Evolutionary conservation across 495 filamentous ascomycete species (phyloP).

Genomic region (Lophium mytilinum): DNA sequence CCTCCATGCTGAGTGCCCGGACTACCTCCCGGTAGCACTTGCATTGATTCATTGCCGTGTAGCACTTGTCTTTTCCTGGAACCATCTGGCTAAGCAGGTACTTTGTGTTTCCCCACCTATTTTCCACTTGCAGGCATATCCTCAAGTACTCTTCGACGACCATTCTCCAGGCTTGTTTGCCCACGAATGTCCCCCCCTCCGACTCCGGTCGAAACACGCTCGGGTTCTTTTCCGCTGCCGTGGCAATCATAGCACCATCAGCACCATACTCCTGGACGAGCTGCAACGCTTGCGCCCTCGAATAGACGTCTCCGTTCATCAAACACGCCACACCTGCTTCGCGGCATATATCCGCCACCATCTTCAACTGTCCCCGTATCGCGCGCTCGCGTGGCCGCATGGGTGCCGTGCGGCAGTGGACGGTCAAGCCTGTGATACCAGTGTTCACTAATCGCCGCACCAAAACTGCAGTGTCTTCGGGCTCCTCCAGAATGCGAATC

Average conservation of each 20-base stretch:
- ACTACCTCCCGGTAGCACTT: slow-evolving; percentile 61
- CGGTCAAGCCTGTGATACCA: slow-evolving; percentile 83
- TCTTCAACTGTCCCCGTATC: slow-evolving; percentile 73
- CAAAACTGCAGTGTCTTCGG: slow-evolving; percentile 60
- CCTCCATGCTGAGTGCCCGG: slow-evolving; percentile 49
- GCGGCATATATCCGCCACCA: slow-evolving; percentile 68
- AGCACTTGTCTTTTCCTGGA: slow-evolving; percentile 62
- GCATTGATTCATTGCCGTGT: slow-evolving; percentile 44
- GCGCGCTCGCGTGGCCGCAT: slow-evolving; percentile 88
- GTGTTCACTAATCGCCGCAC: slow-evolving; percentile 69
- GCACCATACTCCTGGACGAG: slow-evolving; percentile 68
- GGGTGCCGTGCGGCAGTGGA: slow-evolving; percentile 91
- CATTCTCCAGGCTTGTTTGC: slow-evolving; percentile 55
- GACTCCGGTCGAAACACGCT: slow-evolving; percentile 65
- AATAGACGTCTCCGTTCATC: slow-evolving; percentile 88
- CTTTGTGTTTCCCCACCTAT: slow-evolving; percentile 86
- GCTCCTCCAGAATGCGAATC: slow-evolving; percentile 77
- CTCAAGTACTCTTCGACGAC: slow-evolving; percentile 67
- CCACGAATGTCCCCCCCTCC: slow-evolving; percentile 48
- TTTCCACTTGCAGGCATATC: slow-evolving; percentile 64
- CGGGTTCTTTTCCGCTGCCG: slow-evolving; percentile 77
- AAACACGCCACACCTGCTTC: slow-evolving; percentile 79
- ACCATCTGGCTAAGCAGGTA: slow-evolving; percentile 77
- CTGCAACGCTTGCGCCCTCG: slow-evolving; percentile 54
- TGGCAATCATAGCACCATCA: slow-evolving; percentile 96